Percentiles rank a stretch among this genome's conserved stretches.
These are phyloP conservation scores for Arctium lappa DNA, from an alignment of 129 eudicot species.

Conservation along the genomic window DNA sequence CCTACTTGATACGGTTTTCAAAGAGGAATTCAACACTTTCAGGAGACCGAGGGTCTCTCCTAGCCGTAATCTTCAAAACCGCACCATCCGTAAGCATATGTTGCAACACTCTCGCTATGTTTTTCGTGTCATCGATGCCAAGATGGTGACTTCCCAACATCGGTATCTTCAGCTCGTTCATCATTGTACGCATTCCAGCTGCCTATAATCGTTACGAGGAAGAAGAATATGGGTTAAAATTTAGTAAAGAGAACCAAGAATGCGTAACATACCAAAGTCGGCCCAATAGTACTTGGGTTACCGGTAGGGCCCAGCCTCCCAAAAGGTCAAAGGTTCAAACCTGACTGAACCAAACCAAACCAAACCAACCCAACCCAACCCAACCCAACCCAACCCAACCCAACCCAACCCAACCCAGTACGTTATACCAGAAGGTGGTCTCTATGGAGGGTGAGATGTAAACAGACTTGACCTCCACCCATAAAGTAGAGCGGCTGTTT, in stretches of 20 bases:
- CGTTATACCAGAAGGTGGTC: background rate
- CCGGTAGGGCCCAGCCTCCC: background rate
- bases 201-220: slow-evolving; percentile 44
- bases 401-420: background rate
- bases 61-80: slow-evolving; percentile 66
- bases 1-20: slow-evolving; percentile 59
- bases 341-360: background rate
- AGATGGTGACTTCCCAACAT: slow-evolving; percentile 90
- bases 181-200: slow-evolving; percentile 90
- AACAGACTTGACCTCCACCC: background rate
- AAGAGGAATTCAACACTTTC: slow-evolving; percentile 60
- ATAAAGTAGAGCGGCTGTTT: background rate
- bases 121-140: slow-evolving; percentile 86
- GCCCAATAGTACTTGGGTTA: background rate
- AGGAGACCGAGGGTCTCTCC: slow-evolving; percentile 33
- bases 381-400: background rate
- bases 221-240: background rate
- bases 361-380: background rate
- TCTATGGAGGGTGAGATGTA: background rate
- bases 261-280: background rate
- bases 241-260: background rate
- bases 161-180: slow-evolving; percentile 58
- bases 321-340: background rate
- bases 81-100: slow-evolving; percentile 83
- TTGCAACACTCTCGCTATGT: slow-evolving; percentile 77